A percentile compares a stretch with the other conserved stretches of the same genome.
phyloP scores from a whole-genome alignment of 2,329 filamentous ascomycete genomes.

The Thelonectria rubi region DNA sequence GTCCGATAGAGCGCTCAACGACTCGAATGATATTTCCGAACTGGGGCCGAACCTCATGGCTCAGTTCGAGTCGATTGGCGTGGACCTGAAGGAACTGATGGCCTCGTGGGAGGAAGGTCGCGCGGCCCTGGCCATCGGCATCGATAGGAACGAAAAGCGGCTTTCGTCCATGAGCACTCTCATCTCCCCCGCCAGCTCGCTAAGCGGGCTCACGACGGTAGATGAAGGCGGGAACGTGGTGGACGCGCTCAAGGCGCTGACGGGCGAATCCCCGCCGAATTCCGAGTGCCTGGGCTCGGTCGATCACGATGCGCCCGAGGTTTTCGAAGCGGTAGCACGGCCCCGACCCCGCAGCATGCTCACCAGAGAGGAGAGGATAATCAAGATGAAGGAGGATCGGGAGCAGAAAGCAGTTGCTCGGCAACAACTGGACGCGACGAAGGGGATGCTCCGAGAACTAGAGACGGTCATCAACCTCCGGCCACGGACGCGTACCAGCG shows the following conservation, averaged over 20 bases:
- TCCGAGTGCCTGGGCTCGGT: slow-evolving; percentile 64
- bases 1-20: slow-evolving; percentile 80
- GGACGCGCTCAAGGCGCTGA: slow-evolving; percentile 79
- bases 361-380: slow-evolving; percentile 86
- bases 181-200: slow-evolving; percentile 67
- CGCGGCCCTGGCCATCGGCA: slow-evolving; percentile 80
- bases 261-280: slow-evolving; percentile 70
- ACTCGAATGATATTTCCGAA: slow-evolving; percentile 76
- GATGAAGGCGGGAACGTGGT: slow-evolving; percentile 59
- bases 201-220: slow-evolving; percentile 73
- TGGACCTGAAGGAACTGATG: slow-evolving; percentile 82
- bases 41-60: slow-evolving; percentile 81
- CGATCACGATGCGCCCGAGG: slow-evolving; percentile 74
- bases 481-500: slow-evolving; percentile 52
- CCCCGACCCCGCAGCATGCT: slow-evolving; percentile 74
- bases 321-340: slow-evolving; percentile 90
- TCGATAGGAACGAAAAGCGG: slow-evolving; percentile 81
- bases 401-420: slow-evolving; percentile 75
- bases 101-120: slow-evolving; percentile 90
- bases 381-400: slow-evolving; percentile 88
- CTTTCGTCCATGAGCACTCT: slow-evolving; percentile 69
- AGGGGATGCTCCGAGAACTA: slow-evolving; percentile 90
- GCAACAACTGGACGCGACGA: slow-evolving; percentile 82
- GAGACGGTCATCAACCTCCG: slow-evolving; percentile 82
- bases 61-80: slow-evolving; percentile 94